These are phyloP conservation scores for Globisporangium echinulatum DNA, from an alignment of 352 stramenopile genomes.

Conservation along the genomic window DNA sequence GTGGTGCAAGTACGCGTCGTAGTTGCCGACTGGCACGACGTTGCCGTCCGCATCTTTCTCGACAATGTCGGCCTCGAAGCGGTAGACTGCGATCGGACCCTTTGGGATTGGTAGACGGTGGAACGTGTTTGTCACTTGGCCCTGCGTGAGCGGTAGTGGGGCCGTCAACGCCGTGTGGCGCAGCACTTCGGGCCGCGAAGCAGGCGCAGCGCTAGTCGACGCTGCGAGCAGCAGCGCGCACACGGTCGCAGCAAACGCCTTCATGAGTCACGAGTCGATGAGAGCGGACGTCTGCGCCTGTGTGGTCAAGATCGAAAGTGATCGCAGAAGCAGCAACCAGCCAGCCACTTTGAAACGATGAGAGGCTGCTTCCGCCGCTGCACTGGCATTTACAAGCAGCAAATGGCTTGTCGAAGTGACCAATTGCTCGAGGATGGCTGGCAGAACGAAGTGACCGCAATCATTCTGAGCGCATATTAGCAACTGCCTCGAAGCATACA, in stretches of 20 bases:
- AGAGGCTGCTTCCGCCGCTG: too few species aligned
- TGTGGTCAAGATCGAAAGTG: too few species aligned
- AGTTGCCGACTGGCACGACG: conserved; percentile 48
- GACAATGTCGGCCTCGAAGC: conserved; percentile 72
- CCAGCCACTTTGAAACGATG: too few species aligned
- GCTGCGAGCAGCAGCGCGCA: conserved; percentile 1
- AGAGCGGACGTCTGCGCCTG: background rate
- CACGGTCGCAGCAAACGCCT: conserved; percentile 1
- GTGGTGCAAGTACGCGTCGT: conserved; percentile 79
- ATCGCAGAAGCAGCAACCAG: too few species aligned
- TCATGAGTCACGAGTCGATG: conserved; percentile 2
- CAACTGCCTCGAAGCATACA: background rate
- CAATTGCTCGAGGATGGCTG: too few species aligned
- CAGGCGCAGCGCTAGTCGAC: background rate
- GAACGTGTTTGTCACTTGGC: conserved; percentile 74
- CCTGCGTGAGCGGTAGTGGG: conserved; percentile 50
- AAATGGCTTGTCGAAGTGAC: too few species aligned
- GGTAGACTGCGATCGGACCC: conserved; percentile 76
- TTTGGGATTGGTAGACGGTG: conserved; percentile 64
- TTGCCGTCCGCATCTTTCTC: conserved; percentile 49
- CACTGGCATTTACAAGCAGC: too few species aligned
- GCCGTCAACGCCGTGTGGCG: conserved; percentile 61
- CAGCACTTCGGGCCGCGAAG: conserved; percentile 34
- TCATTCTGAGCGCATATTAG: background rate
- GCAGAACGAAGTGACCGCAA: background rate